Evolutionary conservation across 805 yeast genomes (phyloP), one percentile per base, ranked within the genome.

Genomic region (Monosporozyma aerobia): DNA sequence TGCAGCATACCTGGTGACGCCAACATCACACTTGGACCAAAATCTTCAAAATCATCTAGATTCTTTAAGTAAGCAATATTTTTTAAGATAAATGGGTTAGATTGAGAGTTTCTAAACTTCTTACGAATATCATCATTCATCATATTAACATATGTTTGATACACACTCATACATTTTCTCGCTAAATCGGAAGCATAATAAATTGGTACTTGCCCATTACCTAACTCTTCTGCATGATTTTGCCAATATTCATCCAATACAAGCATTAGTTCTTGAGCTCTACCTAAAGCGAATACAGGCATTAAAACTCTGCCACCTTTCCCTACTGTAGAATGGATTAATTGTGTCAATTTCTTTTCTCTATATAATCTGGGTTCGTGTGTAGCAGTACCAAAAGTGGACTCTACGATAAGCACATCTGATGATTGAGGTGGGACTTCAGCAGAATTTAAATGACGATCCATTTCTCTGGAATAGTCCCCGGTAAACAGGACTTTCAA

Each of bases 1-100:
- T 92, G 99, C 48, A 94, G 74, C 99, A 94, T 94, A 66, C 99
- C 99, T 0, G 99, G 99, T 46, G 95, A 82, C 0, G 99, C 99
- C 37, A 94, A 79, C 69, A 94, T 90, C 22, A 94, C 98, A 59
- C 96, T 89, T 3, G 99, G 97, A 0, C 96, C 96, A 59, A 89
- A 78, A 68, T 94, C 99, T 61, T 90, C 95, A 64, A 94, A 85
- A 57, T 80, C 80, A 52, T 90, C 97, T 52, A 90, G 72, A 57
- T 82, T 84, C 55, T 86, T 81, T 47, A 94, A 77, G 59, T 87
- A 86, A 58, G 85, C 84, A 56, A 94, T 83, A 63, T 81, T 86
- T 65, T 87, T 87, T 72, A 94, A 92, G 55, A 85, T 84, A 70
- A 94, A 94, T 0, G 99, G 99, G 65, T 90, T 94, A 0, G 87